phyloP scores from a whole-genome alignment of 306 rosid genomes.

The Nissolia schottii region DNA sequence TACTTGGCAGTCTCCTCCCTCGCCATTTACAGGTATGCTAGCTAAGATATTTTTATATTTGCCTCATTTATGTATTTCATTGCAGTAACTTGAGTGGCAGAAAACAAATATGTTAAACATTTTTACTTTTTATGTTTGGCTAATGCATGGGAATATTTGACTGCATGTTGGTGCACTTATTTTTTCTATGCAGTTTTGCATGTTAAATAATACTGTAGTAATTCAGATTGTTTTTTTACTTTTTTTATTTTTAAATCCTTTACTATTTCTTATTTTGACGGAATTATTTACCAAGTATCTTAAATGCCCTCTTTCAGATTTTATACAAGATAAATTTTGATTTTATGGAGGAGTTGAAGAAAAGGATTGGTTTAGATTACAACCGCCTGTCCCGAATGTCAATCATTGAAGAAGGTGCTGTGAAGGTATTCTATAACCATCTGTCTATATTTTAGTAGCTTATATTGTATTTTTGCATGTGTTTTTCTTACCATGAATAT shows the following conservation, averaged over 20 bases:
- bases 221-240: conserved; percentile 2
- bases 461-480: neutral
- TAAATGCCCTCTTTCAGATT: conserved; percentile 42
- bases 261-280: neutral
- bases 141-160: conserved; percentile 14
- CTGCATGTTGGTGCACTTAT: conserved; percentile 2
- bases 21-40: conserved; percentile 65
- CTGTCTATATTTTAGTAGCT: neutral
- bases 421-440: conserved; percentile 44
- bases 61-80: neutral
- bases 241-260: neutral
- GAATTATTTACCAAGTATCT: conserved; percentile 17
- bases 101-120: neutral
- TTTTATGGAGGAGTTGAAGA: conserved; percentile 66
- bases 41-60: neutral
- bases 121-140: conserved; percentile 9
- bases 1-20: conserved; percentile 67
- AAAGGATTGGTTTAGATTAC: conserved; percentile 69
- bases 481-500: neutral
- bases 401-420: conserved; percentile 67
- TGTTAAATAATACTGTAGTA: neutral
- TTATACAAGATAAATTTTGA: conserved; percentile 53
- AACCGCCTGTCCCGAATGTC: conserved; percentile 60
- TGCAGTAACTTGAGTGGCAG: neutral
- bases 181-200: conserved; percentile 8